Evolutionary conservation across 73 alveolate species (phyloP).

Genomic region (Tetrahymena borealis): DNA sequence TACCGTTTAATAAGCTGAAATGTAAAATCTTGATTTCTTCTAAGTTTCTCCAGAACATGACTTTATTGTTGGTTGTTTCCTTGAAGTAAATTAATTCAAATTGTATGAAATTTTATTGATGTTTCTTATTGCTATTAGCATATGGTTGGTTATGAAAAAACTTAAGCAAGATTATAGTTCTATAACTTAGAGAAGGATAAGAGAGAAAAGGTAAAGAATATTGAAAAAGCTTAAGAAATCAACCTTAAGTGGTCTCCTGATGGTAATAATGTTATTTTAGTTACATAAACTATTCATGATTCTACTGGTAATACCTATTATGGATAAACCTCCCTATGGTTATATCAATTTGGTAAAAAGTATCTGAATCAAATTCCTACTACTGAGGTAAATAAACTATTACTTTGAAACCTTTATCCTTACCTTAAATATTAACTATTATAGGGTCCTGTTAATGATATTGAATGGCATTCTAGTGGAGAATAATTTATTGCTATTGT

Average conservation of each 20-base stretch:
- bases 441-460: background rate
- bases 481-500: background rate
- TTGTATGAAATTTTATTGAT: background rate
- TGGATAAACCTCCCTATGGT: background rate
- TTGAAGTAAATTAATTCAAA: background rate
- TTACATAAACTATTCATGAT: background rate
- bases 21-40: background rate
- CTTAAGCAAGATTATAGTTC: background rate
- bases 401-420: background rate
- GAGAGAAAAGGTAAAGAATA: background rate
- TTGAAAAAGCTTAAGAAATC: background rate
- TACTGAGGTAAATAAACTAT: background rate
- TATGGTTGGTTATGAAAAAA: background rate
- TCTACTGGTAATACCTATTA: background rate
- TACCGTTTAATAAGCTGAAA: background rate
- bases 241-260: background rate
- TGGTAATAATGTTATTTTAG: background rate
- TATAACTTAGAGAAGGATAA: background rate
- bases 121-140: background rate
- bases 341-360: background rate
- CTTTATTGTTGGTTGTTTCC: background rate
- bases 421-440: background rate
- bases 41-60: background rate
- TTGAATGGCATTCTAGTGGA: background rate
- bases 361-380: background rate